Percentiles rank a stretch among this genome's conserved stretches.
phyloP scores from a whole-genome alignment of 1,139 yeast genomes.

The Candida tetrigidarum region DNA sequence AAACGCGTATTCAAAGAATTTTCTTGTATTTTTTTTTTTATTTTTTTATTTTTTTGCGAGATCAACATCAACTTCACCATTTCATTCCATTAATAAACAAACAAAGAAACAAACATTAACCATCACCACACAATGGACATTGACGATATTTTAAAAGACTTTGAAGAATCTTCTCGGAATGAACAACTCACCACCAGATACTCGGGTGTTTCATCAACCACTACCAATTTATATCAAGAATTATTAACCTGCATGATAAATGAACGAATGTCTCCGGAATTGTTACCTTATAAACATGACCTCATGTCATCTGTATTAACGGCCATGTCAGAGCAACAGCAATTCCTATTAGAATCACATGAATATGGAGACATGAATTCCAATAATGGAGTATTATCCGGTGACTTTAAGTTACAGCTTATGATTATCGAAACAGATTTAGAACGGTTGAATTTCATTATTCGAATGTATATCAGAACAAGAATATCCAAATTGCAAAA shows the following conservation, averaged over 20 bases:
- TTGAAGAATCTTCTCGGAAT: constrained; percentile 39
- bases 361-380: constrained; percentile 51
- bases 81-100: not conserved
- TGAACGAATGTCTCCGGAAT: constrained; percentile 85
- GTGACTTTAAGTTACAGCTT: constrained; percentile 76
- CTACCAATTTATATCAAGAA: constrained; percentile 34
- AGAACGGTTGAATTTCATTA: constrained; percentile 80
- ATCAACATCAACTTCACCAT: not conserved
- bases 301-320: constrained; percentile 60
- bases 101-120: not conserved
- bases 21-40: too few relatives aligned
- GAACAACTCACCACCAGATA: constrained; percentile 13
- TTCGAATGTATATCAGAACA: constrained; percentile 79
- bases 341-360: constrained; percentile 65
- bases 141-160: constrained; percentile 69
- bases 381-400: constrained; percentile 42
- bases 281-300: constrained; percentile 68
- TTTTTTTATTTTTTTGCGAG: constrained; percentile 3
- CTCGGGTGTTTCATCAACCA: not conserved
- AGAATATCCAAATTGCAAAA: constrained; percentile 76
- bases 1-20: constrained; percentile 13
- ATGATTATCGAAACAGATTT: constrained; percentile 90
- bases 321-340: constrained; percentile 71
- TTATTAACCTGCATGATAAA: constrained; percentile 76
- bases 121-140: constrained; percentile 48